Evolutionary conservation across 2,329 filamentous ascomycete genomes (phyloP).

Genomic region (Sclerotinia glacialis): DNA sequence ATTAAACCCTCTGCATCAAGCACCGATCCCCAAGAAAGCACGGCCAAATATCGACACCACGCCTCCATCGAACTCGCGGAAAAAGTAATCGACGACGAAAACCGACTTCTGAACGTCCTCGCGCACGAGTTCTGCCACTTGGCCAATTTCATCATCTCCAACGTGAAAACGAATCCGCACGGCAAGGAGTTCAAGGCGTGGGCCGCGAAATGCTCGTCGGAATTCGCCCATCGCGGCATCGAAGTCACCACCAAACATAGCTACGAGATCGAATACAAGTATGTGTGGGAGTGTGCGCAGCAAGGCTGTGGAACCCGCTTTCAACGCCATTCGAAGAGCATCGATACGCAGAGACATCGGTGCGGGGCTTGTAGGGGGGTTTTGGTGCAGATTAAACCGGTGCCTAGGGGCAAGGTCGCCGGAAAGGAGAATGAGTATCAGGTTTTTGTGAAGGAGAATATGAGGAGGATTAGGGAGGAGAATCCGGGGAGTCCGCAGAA

Average conservation of each 20-base stretch:
- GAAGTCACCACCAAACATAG: constrained; percentile 85
- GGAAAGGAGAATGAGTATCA: constrained; percentile 50
- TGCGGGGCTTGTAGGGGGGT: constrained; percentile 74
- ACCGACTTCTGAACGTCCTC: constrained; percentile 82
- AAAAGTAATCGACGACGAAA: constrained; percentile 77
- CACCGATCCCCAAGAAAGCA: constrained; percentile 6
- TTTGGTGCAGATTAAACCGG: constrained; percentile 76
- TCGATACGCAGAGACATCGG: constrained; percentile 66
- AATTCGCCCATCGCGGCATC: constrained; percentile 62
- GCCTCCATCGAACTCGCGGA: constrained; percentile 84
- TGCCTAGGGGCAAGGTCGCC: constrained; percentile 51
- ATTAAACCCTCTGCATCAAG: constrained; percentile 39
- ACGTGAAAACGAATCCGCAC: constrained; percentile 73
- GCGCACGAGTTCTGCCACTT: constrained; percentile 97
- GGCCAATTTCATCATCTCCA: constrained; percentile 83
- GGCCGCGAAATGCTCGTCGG: constrained; percentile 53
- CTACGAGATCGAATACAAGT: constrained; percentile 91
- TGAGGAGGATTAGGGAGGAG: constrained; percentile 56
- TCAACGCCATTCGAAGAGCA: constrained; percentile 81
- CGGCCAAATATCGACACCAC: constrained; percentile 50
- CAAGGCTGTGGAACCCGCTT: constrained; percentile 65
- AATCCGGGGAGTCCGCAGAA: constrained; percentile 57
- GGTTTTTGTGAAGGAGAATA: constrained; percentile 64
- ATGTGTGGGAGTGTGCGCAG: constrained; percentile 72
- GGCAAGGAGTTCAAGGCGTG: constrained; percentile 81